Conservation (phyloP, 169 alveolate genomes). For the Cryptosporidium canis region DNA sequence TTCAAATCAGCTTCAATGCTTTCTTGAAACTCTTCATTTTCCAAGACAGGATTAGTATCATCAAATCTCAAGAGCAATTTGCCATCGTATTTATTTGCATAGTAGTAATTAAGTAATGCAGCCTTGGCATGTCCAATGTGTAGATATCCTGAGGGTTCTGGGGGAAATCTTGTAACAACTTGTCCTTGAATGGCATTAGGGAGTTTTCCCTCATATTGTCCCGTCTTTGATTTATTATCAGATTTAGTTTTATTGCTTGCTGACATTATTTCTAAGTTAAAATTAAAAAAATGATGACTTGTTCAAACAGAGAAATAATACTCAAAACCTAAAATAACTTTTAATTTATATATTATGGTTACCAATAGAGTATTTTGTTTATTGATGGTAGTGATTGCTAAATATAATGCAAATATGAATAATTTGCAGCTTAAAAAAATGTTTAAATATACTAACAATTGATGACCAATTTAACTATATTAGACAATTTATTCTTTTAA, state of each 20-base stretch:
- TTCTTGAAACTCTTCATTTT: slow-evolving; percentile 94
- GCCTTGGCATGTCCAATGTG: slow-evolving; percentile 99
- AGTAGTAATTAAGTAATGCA: slow-evolving; percentile 94
- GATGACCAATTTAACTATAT: too few species aligned
- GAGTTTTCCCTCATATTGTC: slow-evolving; percentile 81
- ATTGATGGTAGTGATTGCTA: too few species aligned
- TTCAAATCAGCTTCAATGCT: slow-evolving; percentile 92
- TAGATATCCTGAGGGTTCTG: slow-evolving; percentile 99
- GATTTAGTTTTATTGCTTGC: slow-evolving; percentile 19
- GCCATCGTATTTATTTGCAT: slow-evolving; percentile 94
- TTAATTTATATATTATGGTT: too few species aligned
- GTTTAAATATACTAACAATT: too few species aligned
- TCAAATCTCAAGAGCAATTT: slow-evolving; percentile 95
- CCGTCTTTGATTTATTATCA: slow-evolving; percentile 31
- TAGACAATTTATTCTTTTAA: too few species aligned
- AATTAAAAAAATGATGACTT: too few species aligned
- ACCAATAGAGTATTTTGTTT: too few species aligned
- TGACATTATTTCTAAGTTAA: slow-evolving; percentile 33
- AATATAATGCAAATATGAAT: too few species aligned
- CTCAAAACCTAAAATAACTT: too few species aligned
- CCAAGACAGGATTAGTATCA: slow-evolving; percentile 98
- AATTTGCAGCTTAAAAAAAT: too few species aligned
- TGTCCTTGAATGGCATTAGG: slow-evolving; percentile 93
- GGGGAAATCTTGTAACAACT: slow-evolving; percentile 99
- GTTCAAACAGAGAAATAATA: too few species aligned